phyloP scores from a whole-genome alignment of 305 asterid species.

The Fraxinus ornus region DNA sequence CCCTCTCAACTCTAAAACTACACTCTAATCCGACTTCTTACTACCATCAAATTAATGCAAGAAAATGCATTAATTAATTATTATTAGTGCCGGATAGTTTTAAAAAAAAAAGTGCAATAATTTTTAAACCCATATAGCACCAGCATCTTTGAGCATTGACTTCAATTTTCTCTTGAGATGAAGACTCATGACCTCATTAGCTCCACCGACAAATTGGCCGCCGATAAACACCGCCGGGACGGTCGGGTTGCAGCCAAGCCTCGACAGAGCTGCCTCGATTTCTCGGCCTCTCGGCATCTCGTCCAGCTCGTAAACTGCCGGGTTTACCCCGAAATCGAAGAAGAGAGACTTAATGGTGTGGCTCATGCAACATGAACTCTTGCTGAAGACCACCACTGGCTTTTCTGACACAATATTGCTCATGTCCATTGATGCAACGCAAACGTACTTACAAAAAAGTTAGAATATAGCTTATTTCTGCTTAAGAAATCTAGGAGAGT shows the following conservation, averaged over 20 bases:
- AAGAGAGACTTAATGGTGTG: constrained; percentile 63
- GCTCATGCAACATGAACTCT: constrained; percentile 69
- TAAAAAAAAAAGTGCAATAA: neutral
- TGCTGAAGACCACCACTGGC: constrained; percentile 82
- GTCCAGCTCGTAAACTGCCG: constrained; percentile 67
- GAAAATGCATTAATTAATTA: constrained; percentile 19
- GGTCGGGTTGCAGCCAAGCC: constrained; percentile 64
- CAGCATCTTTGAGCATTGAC: constrained; percentile 77
- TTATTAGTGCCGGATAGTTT: constrained; percentile 5
- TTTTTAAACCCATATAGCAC: constrained; percentile 68
- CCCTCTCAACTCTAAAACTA: neutral
- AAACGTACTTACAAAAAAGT: neutral
- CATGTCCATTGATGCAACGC: constrained; percentile 46
- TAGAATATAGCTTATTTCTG: neutral
- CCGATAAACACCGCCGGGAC: constrained; percentile 81
- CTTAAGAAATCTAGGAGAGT: neutral
- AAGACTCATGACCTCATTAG: constrained; percentile 73
- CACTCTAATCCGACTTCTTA: constrained; percentile 22
- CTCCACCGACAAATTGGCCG: constrained; percentile 77
- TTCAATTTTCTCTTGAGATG: constrained; percentile 58
- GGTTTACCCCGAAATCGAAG: constrained; percentile 58
- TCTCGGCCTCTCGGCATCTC: constrained; percentile 64
- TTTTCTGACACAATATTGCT: constrained; percentile 59
- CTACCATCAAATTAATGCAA: constrained; percentile 13
- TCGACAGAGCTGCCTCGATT: constrained; percentile 62